Evolutionary conservation across 257 asterid genomes (phyloP).

Genomic region (Capsicum chinense): DNA sequence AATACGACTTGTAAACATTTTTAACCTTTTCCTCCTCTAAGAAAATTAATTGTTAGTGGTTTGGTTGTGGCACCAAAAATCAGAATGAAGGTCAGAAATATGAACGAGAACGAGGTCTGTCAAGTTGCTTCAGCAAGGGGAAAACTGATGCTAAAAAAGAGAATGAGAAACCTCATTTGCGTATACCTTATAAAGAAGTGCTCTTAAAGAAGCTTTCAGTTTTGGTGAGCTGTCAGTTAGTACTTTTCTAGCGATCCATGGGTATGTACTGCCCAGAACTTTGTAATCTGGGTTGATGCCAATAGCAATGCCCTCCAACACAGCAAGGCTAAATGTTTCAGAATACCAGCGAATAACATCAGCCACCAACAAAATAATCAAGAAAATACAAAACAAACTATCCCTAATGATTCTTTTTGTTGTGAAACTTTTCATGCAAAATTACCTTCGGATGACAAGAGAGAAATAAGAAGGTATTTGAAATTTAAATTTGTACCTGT

Average conservation of each 20-base stretch:
- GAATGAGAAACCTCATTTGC: slow-evolving; percentile 8
- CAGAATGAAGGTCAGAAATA: not conserved
- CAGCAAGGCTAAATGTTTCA: slow-evolving; percentile 77
- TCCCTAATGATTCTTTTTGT: not conserved
- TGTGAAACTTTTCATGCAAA: not conserved
- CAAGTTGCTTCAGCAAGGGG: slow-evolving; percentile 7
- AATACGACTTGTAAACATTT: not conserved
- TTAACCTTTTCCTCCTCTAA: not conserved
- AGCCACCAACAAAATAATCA: slow-evolving; percentile 32
- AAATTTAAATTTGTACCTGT: slow-evolving; percentile 97
- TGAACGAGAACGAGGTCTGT: slow-evolving; percentile 3
- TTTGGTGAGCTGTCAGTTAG: slow-evolving; percentile 87
- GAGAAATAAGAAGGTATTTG: slow-evolving; percentile 92
- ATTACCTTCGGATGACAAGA: slow-evolving; percentile 89
- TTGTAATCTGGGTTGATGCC: slow-evolving; percentile 77
- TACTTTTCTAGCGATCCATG: slow-evolving; percentile 97
- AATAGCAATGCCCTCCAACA: slow-evolving; percentile 93
- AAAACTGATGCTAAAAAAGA: not conserved
- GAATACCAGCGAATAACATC: slow-evolving; percentile 29
- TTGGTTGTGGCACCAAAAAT: not conserved
- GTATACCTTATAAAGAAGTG: slow-evolving; percentile 82
- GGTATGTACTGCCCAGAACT: slow-evolving; percentile 96
- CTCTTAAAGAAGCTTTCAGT: slow-evolving; percentile 72
- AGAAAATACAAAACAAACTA: slow-evolving; percentile 15
- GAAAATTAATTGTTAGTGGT: not conserved